Evolutionary conservation across 73 alveolate species (phyloP).

Genomic region (Paraurostyla sp.): DNA sequence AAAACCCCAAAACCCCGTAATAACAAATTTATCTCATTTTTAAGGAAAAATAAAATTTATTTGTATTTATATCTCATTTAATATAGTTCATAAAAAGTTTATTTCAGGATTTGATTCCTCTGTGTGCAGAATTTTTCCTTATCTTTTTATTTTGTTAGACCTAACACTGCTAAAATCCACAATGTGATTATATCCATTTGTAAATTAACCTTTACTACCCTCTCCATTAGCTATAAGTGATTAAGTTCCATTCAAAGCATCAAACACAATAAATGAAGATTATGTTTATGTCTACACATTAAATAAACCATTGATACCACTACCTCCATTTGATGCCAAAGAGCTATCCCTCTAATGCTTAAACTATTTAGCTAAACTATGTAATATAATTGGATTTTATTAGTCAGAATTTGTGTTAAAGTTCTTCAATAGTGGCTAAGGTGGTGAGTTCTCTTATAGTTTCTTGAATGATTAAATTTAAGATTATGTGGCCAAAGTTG

Average conservation of each 20-base stretch:
- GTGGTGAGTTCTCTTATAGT: not conserved
- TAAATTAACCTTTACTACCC: not conserved
- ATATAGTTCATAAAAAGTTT: no score
- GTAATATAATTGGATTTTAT: not conserved
- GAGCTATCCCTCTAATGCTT: not conserved
- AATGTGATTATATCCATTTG: no score
- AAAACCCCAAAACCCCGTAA: no score
- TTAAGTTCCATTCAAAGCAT: slow-evolving; percentile 41
- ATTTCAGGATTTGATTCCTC: no score
- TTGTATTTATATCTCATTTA: no score
- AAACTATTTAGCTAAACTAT: not conserved
- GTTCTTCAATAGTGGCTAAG: not conserved
- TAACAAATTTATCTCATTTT: no score
- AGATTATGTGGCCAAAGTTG: slow-evolving; percentile 21
- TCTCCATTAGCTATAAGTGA: not conserved
- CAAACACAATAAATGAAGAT: slow-evolving; percentile 11
- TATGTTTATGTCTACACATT: slow-evolving; percentile 7
- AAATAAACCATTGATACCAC: not conserved
- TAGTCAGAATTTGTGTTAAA: not conserved
- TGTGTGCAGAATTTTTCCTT: no score
- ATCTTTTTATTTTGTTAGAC: no score
- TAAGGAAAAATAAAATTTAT: no score
- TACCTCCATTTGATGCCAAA: not conserved
- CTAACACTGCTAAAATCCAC: no score
- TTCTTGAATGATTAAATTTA: not conserved